Conservation (phyloP, 2,329 filamentous ascomycete genomes). For the Ceratocystis ficicola region DNA sequence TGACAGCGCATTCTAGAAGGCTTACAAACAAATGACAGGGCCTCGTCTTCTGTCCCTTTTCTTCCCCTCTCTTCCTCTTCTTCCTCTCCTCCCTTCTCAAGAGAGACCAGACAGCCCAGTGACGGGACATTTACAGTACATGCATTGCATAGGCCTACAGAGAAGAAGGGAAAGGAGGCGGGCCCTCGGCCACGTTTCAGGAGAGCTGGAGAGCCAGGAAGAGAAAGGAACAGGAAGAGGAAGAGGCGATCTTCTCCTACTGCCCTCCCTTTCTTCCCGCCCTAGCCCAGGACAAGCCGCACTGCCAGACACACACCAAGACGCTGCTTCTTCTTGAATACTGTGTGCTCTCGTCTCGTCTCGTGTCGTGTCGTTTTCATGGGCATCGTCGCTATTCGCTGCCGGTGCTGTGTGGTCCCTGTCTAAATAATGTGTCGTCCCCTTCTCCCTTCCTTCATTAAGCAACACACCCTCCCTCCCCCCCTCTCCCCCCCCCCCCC, state of each 20-base stretch:
- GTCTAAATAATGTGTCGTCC: neutral
- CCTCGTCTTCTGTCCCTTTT: neutral
- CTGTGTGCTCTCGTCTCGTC: neutral
- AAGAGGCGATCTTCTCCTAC: neutral
- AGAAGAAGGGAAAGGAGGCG: slow-evolving; percentile 14
- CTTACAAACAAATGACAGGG: neutral
- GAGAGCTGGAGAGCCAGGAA: slow-evolving; percentile 17
- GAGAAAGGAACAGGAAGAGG: neutral
- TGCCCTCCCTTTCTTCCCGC: too few relatives aligned
- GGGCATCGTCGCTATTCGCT: too few relatives aligned
- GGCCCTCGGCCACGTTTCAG: slow-evolving; percentile 22
- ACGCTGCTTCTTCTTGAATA: neutral
- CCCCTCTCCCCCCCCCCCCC: neutral
- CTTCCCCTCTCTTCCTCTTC: neutral
- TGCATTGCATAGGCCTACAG: neutral
- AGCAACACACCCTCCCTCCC: neutral
- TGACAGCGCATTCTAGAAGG: slow-evolving; percentile 7
- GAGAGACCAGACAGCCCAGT: too few relatives aligned
- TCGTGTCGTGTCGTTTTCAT: too few relatives aligned
- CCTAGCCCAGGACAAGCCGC: neutral
- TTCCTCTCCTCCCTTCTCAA: neutral
- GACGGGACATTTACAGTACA: too few relatives aligned
- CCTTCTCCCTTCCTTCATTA: neutral
- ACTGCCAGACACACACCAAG: neutral
- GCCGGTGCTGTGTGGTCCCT: too few relatives aligned